Evolutionary conservation across 129 eudicot genomes (phyloP), one percentile per base, ranked within the genome.

Genomic region (Lonicera japonica): DNA sequence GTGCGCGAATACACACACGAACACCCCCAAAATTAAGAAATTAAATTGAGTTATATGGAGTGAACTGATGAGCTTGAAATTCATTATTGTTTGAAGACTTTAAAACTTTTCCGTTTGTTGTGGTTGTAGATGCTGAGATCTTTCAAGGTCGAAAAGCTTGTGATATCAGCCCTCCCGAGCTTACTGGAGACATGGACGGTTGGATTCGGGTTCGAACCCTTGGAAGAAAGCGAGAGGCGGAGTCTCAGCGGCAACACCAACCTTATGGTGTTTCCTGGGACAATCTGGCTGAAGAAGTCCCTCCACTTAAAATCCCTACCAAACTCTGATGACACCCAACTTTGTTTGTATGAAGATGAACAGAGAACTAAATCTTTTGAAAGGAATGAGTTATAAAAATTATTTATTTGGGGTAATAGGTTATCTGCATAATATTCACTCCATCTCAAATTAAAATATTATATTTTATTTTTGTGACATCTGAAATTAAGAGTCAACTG

Each of bases 231-330:
- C 55, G 99, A 92, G 67, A 80, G 72, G 71, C 75, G 61, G 56
- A 65, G 60, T 20, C 70, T 92, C 21, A 83, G 65, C 38, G 83
- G 65, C 38, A 70, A 71, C 47, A 75, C 72, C 62, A 92, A 83
- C 81, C 62, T 88, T 51, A 87, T 92, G 99, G 95, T 88, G 55
- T 85, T 92, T 61, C 96, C 99, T 13, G 92, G 95, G 60, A 75
- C 99, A 0, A 83, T 85, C 23, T 85, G 94, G 99, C 77, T 92
- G 72, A 85, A 82, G 70, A 92, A 92, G 74, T 56, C 75, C 51
- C 72, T 90, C 20, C 74, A 50, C 6, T 1, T 29, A 29, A 2
- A 29, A 1, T 29, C 36, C 36, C 36, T 29, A 1, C 36, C 2
- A 29, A 29, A 29, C 36, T 29, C 36, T 29, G 36, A 1, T 29